Base-by-base conservation (phyloP, 345 rosid species). In the Moricandia moricandioides region DNA sequence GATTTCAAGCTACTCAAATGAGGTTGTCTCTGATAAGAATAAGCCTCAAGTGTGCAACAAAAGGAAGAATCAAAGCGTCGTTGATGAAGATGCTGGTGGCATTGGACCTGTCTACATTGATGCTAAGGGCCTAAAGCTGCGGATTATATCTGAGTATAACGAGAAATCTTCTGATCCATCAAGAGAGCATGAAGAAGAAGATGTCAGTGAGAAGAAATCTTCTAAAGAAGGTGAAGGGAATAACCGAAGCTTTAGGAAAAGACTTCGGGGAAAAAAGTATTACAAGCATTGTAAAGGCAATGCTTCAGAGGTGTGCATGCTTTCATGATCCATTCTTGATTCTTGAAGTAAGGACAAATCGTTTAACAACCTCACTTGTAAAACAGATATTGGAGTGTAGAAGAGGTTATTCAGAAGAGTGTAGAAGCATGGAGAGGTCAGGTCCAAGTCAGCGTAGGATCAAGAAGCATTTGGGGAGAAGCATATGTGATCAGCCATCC, bases 71-170 rank as follows among this genome's bases (percentile, higher is more conserved):
- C 82, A 72, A 83, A 78, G 80, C 65, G 54, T 84, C 47, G 10
- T 45, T 45, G 17, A 86, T 78, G 86, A 82, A 76, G 84, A 77
- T 65, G 87, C 73, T 76, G 89, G 81, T 77, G 63, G 57, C 62
- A 67, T 73, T 72, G 97, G 96, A 75, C 87, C 97, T 52, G 97
- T 95, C 65, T 92, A 95, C 81, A 82, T 95, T 76, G 97, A 95
- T 83, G 89, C 81, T 58, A 86, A 74, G 77, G 97, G 99, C 47
- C 93, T 88, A 65, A 95, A 92, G 67, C 72, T 95, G 69, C 80
- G 97, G 78, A 92, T 89, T 77, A 81, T 95, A 86, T 95, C 97
- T 7, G 88, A 89, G 85, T 74, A 13, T n/a, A 45, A 45, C 52
- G 52, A 45, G 17, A 45, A 85, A 54, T 26, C 51, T 39, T 81